These are phyloP conservation scores for Phytophthora tentaculata DNA, from an alignment of 352 stramenopile genomes.

Conservation along the genomic window DNA sequence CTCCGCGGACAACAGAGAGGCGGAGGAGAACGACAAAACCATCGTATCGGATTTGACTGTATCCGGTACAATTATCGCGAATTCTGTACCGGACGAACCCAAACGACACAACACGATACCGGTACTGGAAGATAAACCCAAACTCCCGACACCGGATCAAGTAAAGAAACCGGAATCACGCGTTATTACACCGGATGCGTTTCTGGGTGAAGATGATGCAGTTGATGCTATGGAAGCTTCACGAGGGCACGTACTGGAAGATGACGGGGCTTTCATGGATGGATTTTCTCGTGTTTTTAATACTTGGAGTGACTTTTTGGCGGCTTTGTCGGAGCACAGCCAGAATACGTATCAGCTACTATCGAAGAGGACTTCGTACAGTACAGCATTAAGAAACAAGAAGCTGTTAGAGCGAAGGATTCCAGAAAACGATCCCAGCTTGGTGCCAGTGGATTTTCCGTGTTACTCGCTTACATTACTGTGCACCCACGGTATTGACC, in stretches of 20 bases:
- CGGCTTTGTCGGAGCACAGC: background rate
- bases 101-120: too few relatives aligned
- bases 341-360: background rate
- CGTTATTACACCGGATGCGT: background rate
- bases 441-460: conserved; percentile 2
- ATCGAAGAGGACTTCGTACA: conserved; percentile 4
- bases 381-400: background rate
- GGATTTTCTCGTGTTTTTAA: background rate
- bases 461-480: conserved; percentile 14
- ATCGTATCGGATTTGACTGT: too few relatives aligned
- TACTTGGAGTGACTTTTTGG: background rate
- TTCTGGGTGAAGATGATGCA: background rate
- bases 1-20: too few relatives aligned
- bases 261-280: background rate
- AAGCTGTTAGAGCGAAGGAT: conserved; percentile 2
- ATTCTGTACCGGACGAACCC: too few relatives aligned
- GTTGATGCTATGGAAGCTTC: background rate
- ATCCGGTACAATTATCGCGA: too few relatives aligned
- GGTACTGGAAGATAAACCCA: too few relatives aligned
- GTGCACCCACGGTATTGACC: conserved; percentile 13
- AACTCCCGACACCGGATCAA: too few relatives aligned
- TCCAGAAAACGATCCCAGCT: background rate
- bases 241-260: background rate
- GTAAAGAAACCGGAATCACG: too few relatives aligned
- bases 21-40: too few relatives aligned